Evolutionary conservation across 176 grass and related monocot genomes (phyloP).

Genomic region (Bolboschoenus planiculmis): DNA sequence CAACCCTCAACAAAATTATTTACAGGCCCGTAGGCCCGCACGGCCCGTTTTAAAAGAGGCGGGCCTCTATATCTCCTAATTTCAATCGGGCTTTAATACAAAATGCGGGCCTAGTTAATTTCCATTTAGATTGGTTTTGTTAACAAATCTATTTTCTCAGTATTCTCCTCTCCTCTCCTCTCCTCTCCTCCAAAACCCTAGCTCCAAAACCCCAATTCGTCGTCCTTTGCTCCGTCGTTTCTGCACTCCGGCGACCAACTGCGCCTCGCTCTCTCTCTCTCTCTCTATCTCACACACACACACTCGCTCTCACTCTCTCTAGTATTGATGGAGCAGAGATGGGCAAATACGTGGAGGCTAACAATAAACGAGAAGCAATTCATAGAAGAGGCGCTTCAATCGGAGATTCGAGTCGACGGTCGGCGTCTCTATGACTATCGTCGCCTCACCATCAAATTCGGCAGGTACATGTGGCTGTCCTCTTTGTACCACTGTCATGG

Average conservation of each 20-base stretch:
- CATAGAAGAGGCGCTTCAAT: slow-evolving; percentile 52
- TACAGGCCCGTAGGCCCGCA: background rate
- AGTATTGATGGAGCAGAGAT: slow-evolving; percentile 57
- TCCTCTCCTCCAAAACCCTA: slow-evolving; percentile 15
- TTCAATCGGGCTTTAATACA: background rate
- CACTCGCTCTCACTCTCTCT: background rate
- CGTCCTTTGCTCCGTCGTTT: background rate
- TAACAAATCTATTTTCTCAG: background rate
- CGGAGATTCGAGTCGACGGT: slow-evolving; percentile 76
- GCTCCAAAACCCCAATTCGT: background rate
- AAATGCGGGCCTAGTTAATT: too few species aligned
- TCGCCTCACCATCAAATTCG: slow-evolving; percentile 62
- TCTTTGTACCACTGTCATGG: background rate
- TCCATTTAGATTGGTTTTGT: background rate
- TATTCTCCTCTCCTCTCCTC: background rate
- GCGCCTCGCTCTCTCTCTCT: background rate
- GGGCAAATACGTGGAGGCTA: slow-evolving; percentile 40
- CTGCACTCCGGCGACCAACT: background rate
- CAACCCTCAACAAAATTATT: background rate
- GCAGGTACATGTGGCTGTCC: slow-evolving; percentile 27
- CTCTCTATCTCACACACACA: too few species aligned
- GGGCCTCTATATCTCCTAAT: background rate
- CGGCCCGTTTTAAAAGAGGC: background rate
- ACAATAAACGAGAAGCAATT: slow-evolving; percentile 80
- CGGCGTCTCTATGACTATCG: slow-evolving; percentile 87